Evolutionary conservation across 306 rosid species (phyloP), one percentile per base, ranked within the genome.

Genomic region (Cucurbita moschata): DNA sequence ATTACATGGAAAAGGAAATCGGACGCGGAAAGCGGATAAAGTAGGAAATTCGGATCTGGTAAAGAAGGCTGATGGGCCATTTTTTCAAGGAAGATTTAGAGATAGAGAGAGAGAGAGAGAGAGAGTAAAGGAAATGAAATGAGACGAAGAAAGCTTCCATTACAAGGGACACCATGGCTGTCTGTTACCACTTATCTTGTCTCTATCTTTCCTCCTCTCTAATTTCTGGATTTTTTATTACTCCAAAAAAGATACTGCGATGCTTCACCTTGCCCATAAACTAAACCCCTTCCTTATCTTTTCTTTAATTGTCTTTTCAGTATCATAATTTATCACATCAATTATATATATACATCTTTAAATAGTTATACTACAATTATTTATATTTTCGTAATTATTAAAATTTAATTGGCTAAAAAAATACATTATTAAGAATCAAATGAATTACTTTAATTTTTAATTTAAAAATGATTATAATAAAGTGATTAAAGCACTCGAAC

Each of bases 91-190:
- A 67, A 67, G 73, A 68, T 68, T 44, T 46, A 68, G 55, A 67
- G 72, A 67, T 21, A 21, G 23, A 21, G 23, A 21, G 23, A 21
- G 23, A 19, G 26, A 23, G 26, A 23, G 26, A 26, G 72, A 67
- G 72, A n/a, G 66, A 12, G 8, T 0, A 6, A 66, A 46, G 54
- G n/a, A 47, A 47, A 14, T 69, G 21, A 5, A 69, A 69, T 26
- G 38, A 49, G 58, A 69, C 7, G 74, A 69, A 69, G 44, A 30
- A 69, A 69, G 49, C 74, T 69, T 69, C 40, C 74, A 69, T 69
- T 50, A 44, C 46, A 69, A 69, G 74, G 74, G 59, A 69, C 74
- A 69, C 4, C 8, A 8, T 23, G 12, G 43, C 58, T 69, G 58
- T 69, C 13, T 69, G 58, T 69, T 21, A 68, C 14, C 73, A 68